Base-by-base conservation (phyloP, 371 early-diverging fungal species). In the Nematocida ironsii region DNA sequence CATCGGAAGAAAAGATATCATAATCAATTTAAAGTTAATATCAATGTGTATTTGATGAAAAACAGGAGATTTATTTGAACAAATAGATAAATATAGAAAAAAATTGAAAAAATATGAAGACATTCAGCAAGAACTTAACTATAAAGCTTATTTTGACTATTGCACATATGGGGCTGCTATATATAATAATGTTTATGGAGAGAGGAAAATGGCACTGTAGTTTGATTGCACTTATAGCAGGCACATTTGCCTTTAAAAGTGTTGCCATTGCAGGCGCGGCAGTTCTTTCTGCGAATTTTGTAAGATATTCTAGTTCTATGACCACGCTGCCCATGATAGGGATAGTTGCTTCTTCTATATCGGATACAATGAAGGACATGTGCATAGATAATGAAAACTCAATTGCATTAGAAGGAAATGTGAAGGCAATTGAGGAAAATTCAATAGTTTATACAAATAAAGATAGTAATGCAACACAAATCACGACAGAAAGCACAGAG, bases 161-260 rank as follows among this genome's bases (percentile, higher is more conserved):
- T 9, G 1, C 50, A 23, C 54, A 50, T 33, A 40, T 16, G 6
- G 13, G 6, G 1, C 6, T 68, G 16, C 54, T 68, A 6, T 68
- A 68, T 48, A 20, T 18, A 5, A 68, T 68, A 27, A 25, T 52
- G 20, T 5, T 16, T 20, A 13, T 20, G 13, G n/a, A 68, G 5
- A n/a, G 1, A 7, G 6, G 11, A 5, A 13, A 6, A 16, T 6
- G 44, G 13, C 3, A 16, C n/a, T 25, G 2, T n/a, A 52, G 39
- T 27, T 11, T 68, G 50, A 50, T 27, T n/a, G 69, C 20, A 52
- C 50, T 68, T 52, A 40, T 68, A 33, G 5, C 47, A 25, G 69
- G 69, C n/a, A 20, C 69, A 33, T 68, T n/a, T 68, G 69, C 69
- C 20, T 52, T 68, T 52, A 50, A 68, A n/a, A 68, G 54, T 40